These are phyloP conservation scores for Aspergillus chevalieri DNA, from an alignment of 2,329 filamentous ascomycete genomes.

Conservation along the genomic window DNA sequence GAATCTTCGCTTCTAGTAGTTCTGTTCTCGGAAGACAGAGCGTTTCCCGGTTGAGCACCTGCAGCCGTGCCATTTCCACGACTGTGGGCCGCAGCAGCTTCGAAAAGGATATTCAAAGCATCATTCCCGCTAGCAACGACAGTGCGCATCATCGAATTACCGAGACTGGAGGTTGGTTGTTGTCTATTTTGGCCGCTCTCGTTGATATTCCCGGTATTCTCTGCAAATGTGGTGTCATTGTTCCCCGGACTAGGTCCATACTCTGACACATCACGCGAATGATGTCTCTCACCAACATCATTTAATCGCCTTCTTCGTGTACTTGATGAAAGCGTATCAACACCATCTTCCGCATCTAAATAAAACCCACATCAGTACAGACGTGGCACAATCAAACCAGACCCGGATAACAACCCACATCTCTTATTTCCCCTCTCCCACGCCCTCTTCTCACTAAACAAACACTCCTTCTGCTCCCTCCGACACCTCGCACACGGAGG, in stretches of 20 bases:
- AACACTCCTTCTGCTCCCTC: slow-evolving; percentile 46
- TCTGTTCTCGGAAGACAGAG: slow-evolving; percentile 11
- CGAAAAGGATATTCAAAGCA: slow-evolving; percentile 49
- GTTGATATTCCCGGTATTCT: slow-evolving; percentile 2
- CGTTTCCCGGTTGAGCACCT: slow-evolving; percentile 18
- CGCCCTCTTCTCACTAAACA: slow-evolving; percentile 40
- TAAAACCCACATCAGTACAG: no score
- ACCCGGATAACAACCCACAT: slow-evolving; percentile 14
- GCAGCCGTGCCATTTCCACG: slow-evolving; percentile 33
- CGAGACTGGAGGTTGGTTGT: slow-evolving; percentile 24
- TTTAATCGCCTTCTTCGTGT: slow-evolving; percentile 6
- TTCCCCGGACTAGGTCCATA: neutral
- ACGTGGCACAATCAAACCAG: no score
- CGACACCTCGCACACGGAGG: slow-evolving; percentile 45
- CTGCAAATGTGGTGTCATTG: slow-evolving; percentile 1
- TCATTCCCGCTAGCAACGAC: slow-evolving; percentile 51
- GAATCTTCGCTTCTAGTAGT: slow-evolving; percentile 9
- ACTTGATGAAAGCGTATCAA: neutral
- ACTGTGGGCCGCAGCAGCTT: slow-evolving; percentile 40
- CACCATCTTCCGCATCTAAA: slow-evolving; percentile 9
- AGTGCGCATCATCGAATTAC: slow-evolving; percentile 36
- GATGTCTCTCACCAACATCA: slow-evolving; percentile 1
- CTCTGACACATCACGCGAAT: slow-evolving; percentile 1
- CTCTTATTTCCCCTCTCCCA: slow-evolving; percentile 35
- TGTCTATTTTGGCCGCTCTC: slow-evolving; percentile 12